phyloP scores from a whole-genome alignment of 306 rosid species.

The Dryas alaskensis region DNA sequence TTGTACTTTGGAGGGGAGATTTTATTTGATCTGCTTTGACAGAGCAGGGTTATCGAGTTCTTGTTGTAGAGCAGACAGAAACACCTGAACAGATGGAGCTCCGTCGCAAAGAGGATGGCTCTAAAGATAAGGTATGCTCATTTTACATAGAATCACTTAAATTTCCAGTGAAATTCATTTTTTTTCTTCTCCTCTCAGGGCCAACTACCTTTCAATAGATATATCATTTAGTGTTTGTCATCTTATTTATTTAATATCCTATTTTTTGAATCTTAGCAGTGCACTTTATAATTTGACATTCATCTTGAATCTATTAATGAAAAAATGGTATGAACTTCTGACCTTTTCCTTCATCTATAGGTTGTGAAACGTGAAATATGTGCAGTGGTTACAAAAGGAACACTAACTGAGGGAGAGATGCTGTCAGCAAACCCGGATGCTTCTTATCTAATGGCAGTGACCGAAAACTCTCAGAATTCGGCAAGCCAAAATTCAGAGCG shows the following conservation, averaged over 20 bases:
- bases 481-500: constrained; percentile 44
- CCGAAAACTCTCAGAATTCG: constrained; percentile 50
- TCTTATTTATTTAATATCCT: constrained; percentile 2
- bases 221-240: not conserved
- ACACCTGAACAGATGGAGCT: constrained; percentile 91
- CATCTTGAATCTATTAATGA: not conserved
- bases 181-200: not conserved
- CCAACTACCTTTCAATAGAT: not conserved
- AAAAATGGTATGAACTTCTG: not conserved
- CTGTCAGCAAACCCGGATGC: constrained; percentile 78
- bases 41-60: constrained; percentile 85
- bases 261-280: not conserved
- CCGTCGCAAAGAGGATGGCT: constrained; percentile 86
- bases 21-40: constrained; percentile 25
- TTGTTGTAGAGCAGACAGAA: constrained; percentile 97
- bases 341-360: constrained; percentile 36
- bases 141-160: not conserved
- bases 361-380: constrained; percentile 97
- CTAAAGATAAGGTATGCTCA: constrained; percentile 71
- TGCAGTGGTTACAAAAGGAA: constrained; percentile 86
- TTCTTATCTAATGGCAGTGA: constrained; percentile 78
- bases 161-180: not conserved
- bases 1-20: constrained; percentile 23
- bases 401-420: constrained; percentile 85
- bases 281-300: constrained; percentile 12